Base-by-base conservation (phyloP, 2,329 filamentous ascomycete species). In the Cercospora beticola region DNA sequence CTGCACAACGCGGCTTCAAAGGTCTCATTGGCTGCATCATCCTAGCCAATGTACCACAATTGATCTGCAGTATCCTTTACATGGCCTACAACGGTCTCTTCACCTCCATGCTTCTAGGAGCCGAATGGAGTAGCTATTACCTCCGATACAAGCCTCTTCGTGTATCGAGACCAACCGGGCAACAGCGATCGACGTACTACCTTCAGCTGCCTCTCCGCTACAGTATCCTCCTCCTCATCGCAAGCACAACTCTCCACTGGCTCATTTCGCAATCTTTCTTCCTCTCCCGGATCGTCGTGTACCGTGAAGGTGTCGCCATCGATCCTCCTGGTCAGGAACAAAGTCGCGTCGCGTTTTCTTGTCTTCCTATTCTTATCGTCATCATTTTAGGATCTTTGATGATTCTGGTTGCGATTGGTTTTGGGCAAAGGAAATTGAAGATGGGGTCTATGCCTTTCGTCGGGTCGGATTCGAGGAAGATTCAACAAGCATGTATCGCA, bases 111-210 rank as follows among this genome's bases (percentile, higher is more conserved):
- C 30, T 71, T 6, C 65, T 69, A 5, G 69, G 67, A 3, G 62
- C 43, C 28, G 86, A 88, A 74, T 88, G 82, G 77, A 80, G 77
- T 31, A 72, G 73, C 0, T 83, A 82, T 72, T 77, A 79, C 5
- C 30, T 64, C 0, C 40, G 36, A 3, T 68, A 74, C 0, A 82
- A 81, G 66, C 67, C 71, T 0, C 77, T 84, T 0, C 76, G 82
- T 3, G 81, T 82, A 1, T 81, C 79, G 0, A 73, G 74, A 1
- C 79, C 81, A 0, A 40, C 69, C 0, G 80, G 74, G 0, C 8
- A 71, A 1, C 83, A 84, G 62, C 75, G 82, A 8, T 75, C 71
- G 2, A 82, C 78, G 0, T 82, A 83, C 66, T 83, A 80, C 65
- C 73, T 83, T 1, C 76, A 79, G 23, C 68, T 83, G 1, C 82